Base-by-base conservation (phyloP, 345 rosid species). In the Mangifera indica region DNA sequence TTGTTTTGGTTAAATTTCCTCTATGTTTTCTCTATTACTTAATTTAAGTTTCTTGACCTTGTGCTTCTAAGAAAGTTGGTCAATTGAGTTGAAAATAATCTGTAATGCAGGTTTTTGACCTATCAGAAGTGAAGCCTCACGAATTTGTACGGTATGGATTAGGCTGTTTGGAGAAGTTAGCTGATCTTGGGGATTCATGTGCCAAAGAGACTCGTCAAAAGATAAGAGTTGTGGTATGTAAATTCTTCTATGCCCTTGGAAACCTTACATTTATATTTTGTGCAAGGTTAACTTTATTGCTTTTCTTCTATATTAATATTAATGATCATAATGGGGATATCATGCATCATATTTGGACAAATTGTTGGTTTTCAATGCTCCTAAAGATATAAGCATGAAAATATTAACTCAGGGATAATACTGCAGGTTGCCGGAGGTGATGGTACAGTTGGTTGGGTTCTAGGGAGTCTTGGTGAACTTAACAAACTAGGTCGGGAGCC, bases 341-440 rank as follows among this genome's bases (percentile, higher is more conserved):
- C 18, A 51, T 72, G 49, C 53, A 52, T 46, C 17, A 10, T 15
- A 15, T 34, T 8, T 61, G 26, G 53, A 24, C 12, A 17, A 15
- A 29, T 10, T 52, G 51, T 60, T 49, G 26, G 26, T 45, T 13
- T 55, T 57, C 59, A 0, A 22, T 34, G 0, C 21, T 53, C 25
- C 57, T 40, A 8, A 65, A 67, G 29, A 66, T 37, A 76, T 44
- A 58, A 51, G 20, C 26, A 5, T 32, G 29, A 70, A 2, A n/a
- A 37, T 37, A 42, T 65, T 18, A 71, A 24, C 56, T 67, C 58
- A 78, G 29, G 80, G 75, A 61, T 79, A 68, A 61, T 45, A 72
- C 74, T 75, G 80, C 81, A 96, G 98, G 99, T 96, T 83, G 98
- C 96, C 17, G 97, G 99, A 83, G 99, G 99, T 77, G 99, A 96